These are phyloP conservation scores for Pichia sp. DNA, from an alignment of 1,139 yeast species.

Conservation along the genomic window DNA sequence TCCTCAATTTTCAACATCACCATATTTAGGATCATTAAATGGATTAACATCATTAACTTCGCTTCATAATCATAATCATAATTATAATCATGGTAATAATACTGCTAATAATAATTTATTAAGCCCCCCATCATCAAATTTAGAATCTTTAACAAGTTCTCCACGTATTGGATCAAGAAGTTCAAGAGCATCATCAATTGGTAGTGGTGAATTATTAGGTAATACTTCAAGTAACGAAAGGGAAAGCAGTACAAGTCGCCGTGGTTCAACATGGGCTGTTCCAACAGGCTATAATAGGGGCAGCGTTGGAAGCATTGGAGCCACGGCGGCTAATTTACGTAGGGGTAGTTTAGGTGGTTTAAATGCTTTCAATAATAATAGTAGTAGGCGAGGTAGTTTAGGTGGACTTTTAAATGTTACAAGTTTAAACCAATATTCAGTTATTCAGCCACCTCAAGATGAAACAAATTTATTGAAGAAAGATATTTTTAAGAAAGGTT, in stretches of 20 bases:
- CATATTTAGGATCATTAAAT: conserved; percentile 11
- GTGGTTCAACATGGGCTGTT: conserved; percentile 12
- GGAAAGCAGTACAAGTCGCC: conserved; percentile 10
- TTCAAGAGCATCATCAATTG: conserved; percentile 15
- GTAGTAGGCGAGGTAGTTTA: conserved; percentile 8
- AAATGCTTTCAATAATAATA: conserved; percentile 4
- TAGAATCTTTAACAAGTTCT: conserved; percentile 8
- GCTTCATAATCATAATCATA: not conserved
- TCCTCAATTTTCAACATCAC: conserved; percentile 12
- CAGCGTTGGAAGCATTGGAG: conserved; percentile 8
- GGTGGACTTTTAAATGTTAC: not conserved
- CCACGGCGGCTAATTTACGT: conserved; percentile 1
- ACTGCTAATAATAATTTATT: not conserved
- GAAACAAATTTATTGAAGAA: conserved; percentile 5
- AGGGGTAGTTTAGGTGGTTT: conserved; percentile 11
- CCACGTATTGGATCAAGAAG: conserved; percentile 10
- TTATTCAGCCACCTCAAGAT: conserved; percentile 7
- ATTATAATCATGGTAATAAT: not conserved
- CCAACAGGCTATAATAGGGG: conserved; percentile 1
- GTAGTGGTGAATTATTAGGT: conserved; percentile 7
- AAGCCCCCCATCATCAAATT: conserved; percentile 12
- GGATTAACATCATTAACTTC: conserved; percentile 8
- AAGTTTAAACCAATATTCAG: conserved; percentile 15
- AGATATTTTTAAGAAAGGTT: conserved; percentile 18
- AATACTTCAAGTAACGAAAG: conserved; percentile 3